Conservation (phyloP, 2,329 filamentous ascomycete species). For the Xylariaceae sp. region DNA sequence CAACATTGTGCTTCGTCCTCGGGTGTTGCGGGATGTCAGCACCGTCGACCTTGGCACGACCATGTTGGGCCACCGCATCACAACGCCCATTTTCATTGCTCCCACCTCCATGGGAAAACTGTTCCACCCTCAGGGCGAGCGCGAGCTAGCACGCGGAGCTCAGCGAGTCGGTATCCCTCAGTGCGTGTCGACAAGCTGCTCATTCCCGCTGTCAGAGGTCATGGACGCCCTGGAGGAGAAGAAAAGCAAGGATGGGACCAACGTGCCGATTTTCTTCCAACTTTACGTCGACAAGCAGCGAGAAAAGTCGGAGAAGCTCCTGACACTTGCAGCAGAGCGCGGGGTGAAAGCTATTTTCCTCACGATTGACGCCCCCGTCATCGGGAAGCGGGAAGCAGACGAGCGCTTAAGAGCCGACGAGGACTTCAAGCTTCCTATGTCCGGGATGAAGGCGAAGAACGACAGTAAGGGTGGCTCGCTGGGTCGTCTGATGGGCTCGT, state of each 20-base stretch:
- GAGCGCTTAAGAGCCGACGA: conserved; percentile 44
- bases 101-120: conserved; percentile 60
- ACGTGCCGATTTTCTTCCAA: conserved; percentile 44
- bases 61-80: conserved; percentile 49
- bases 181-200: conserved; percentile 57
- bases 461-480: conserved; percentile 51
- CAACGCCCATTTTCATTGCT: conserved; percentile 56
- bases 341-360: conserved; percentile 51
- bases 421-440: conserved; percentile 44
- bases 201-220: conserved; percentile 52
- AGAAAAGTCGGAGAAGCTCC: conserved; percentile 43
- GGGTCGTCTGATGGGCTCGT: conserved; percentile 49
- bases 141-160: conserved; percentile 50
- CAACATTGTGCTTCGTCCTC: conserved; percentile 50
- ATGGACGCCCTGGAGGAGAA: conserved; percentile 33
- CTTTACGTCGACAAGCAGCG: conserved; percentile 57
- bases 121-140: conserved; percentile 60
- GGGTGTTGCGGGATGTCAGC: conserved; percentile 39
- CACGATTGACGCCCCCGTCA: conserved; percentile 53
- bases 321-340: conserved; percentile 40
- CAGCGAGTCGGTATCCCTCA: conserved; percentile 49
- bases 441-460: conserved; percentile 43
- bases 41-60: conserved; percentile 43
- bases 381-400: conserved; percentile 49
- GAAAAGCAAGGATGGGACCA: conserved; percentile 5